A percentile compares a stretch with the other conserved stretches of the same genome.
Evolutionary conservation across 257 asterid genomes (phyloP).

Genomic region (Gentiana straminea): DNA sequence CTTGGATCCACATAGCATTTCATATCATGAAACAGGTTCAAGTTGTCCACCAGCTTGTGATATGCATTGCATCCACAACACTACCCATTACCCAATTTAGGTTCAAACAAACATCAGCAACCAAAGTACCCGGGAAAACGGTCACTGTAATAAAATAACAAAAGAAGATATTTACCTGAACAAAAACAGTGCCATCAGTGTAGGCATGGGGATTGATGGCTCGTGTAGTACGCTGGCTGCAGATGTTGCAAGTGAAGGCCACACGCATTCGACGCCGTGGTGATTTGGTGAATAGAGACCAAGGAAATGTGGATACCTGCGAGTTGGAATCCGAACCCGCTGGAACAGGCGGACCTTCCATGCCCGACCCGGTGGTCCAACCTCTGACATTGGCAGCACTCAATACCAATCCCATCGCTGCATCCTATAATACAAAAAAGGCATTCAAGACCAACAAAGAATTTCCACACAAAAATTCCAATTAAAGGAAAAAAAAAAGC

Average conservation of each 20-base stretch:
- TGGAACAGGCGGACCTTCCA: slow-evolving; percentile 81
- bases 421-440: slow-evolving; percentile 40
- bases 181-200: slow-evolving; percentile 95
- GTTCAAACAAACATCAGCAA: not conserved
- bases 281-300: slow-evolving; percentile 94
- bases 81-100: slow-evolving; percentile 18
- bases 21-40: slow-evolving; percentile 86
- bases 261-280: slow-evolving; percentile 94
- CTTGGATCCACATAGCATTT: slow-evolving; percentile 79
- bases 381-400: slow-evolving; percentile 82
- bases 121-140: not conserved
- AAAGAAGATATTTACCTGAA: slow-evolving; percentile 45
- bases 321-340: slow-evolving; percentile 44
- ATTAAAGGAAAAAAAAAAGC: too few species aligned
- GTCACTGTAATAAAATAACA: not conserved
- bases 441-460: too few species aligned
- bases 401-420: slow-evolving; percentile 81
- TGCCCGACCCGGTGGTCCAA: slow-evolving; percentile 93
- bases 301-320: slow-evolving; percentile 74
- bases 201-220: slow-evolving; percentile 98
- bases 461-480: not conserved
- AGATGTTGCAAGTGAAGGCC: slow-evolving; percentile 87
- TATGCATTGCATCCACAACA: slow-evolving; percentile 94
- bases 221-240: slow-evolving; percentile 95
- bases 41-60: slow-evolving; percentile 91